Base-by-base conservation (phyloP, 805 yeast genomes). In the Wickerhamomyces ciferrii region DNA sequence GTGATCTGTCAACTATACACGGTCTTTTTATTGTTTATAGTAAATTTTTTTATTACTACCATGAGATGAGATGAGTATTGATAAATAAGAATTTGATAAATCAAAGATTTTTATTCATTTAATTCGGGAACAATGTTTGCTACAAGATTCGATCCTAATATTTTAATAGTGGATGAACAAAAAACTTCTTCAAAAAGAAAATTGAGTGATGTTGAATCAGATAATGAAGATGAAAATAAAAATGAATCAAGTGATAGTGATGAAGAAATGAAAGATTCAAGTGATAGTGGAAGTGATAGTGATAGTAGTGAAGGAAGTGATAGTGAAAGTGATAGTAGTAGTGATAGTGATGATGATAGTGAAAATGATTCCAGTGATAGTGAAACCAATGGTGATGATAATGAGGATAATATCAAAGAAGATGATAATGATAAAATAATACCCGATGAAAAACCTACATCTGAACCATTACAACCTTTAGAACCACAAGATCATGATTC, bases 81-180 rank as follows among this genome's bases (percentile, higher is more conserved):
- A 31, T 31, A n/a, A n/a, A n/a, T n/a, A n/a, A n/a, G n/a, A n/a
- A 24, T 24, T 7, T 24, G 6, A 24, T 24, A 24, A 24, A 24
- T 31, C 13, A 8, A 6, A 13, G 18, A 6, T 5, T 31, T 31
- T 31, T 31, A 5, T 31, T 31, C 18, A 8, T 31, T 31, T 7
- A n/a, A 11, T 10, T 9, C 10, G 31, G 5, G 24, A 18, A 23
- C 6, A 18, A 34, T 83, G 89, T 83, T 83, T 67, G 86, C 85
- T 9, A 74, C 76, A 15, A 69, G 88, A 60, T 83, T 76, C 55
- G 86, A 79, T 52, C 87, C 87, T 18, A 59, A 60, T 37, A 57
- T 58, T 9, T 45, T 63, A 4, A 48, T 44, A 2, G 24, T 27
- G n/a, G 51, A 45, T n/a, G 17, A 27, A 10, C 45, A 31, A 19